Evolutionary conservation across 108 stramenopile genomes (phyloP), one percentile per base, ranked within the genome.

Genomic region (Fistulifera solaris): DNA sequence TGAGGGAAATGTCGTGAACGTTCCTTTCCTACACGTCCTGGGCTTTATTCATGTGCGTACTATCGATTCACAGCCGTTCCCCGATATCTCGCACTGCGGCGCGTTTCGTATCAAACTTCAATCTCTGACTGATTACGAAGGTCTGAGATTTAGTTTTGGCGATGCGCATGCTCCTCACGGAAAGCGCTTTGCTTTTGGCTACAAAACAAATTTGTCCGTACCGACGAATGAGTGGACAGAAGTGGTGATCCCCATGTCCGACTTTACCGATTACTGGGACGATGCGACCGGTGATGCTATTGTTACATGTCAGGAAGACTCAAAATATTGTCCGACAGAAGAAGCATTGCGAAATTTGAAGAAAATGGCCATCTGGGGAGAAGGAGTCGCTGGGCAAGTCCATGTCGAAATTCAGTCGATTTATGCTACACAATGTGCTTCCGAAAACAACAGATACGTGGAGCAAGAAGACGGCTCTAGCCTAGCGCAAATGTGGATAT

Each of bases 301-400:
- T 10, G 49, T 50, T 10, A 50, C 66, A 0, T 76, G 75, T 54
- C 17, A 55, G 11, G 70, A 76, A 16, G 45, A 76, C 52, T 4
- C 46, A 8, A 7, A 21, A 4, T 67, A 63, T 18, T 76, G 75
- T 28, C 75, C 75, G 7, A 28, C 48, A 40, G 31, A 45, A 14
- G 11, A 53, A 17, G 48, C 62, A 0, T 47, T 76, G n/a, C 18
- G 53, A 40, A 59, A 71, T 46, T 57, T 76, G 63, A 58, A 62
- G 31, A 64, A 62, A 6, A 67, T 76, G 28, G 51, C 75, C n/a
- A 54, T 76, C 28, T 76, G 75, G 75, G 75, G 62, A n/a, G 75
- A 76, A 52, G 75, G 75, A 12, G 63, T 71, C 0, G 70, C 61
- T 13, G 75, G 75, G 25, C 27, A 55, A 16, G 63, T 76, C 3